A percentile compares a stretch with the other conserved stretches of the same genome.
These are phyloP conservation scores for Aleurites moluccanus DNA, from an alignment of 441 rosid genomes.

Conservation along the genomic window DNA sequence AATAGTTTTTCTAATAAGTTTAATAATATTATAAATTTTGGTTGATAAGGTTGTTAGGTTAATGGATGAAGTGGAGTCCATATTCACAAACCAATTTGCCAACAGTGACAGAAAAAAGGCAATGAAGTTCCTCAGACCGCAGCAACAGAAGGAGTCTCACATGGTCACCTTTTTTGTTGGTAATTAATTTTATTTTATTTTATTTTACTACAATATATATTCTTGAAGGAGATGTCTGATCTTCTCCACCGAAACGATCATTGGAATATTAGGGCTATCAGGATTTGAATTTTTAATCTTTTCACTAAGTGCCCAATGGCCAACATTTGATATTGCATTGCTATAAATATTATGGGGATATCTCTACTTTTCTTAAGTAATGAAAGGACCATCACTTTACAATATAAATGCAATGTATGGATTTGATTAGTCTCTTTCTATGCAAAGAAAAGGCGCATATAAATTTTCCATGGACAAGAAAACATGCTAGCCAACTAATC, in stretches of 20 bases:
- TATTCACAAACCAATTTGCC: constrained; percentile 91
- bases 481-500: neutral
- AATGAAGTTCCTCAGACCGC: constrained; percentile 97
- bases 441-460: neutral
- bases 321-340: too few relatives aligned
- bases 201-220: neutral
- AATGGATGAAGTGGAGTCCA: constrained; percentile 99
- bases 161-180: constrained; percentile 97
- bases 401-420: neutral
- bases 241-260: too few relatives aligned
- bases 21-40: constrained; percentile 22
- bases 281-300: too few relatives aligned
- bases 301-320: too few relatives aligned
- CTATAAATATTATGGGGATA: too few relatives aligned
- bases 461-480: neutral
- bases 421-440: neutral
- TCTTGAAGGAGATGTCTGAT: too few relatives aligned
- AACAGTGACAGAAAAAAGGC: constrained; percentile 94
- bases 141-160: constrained; percentile 85
- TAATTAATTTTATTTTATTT: constrained; percentile 28
- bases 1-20: neutral
- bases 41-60: constrained; percentile 69
- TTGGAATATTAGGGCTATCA: too few relatives aligned
- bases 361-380: too few relatives aligned
- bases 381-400: neutral